phyloP scores from a whole-genome alignment of 192 early-diverging fungal species.

The Funneliformis geosporum region DNA sequence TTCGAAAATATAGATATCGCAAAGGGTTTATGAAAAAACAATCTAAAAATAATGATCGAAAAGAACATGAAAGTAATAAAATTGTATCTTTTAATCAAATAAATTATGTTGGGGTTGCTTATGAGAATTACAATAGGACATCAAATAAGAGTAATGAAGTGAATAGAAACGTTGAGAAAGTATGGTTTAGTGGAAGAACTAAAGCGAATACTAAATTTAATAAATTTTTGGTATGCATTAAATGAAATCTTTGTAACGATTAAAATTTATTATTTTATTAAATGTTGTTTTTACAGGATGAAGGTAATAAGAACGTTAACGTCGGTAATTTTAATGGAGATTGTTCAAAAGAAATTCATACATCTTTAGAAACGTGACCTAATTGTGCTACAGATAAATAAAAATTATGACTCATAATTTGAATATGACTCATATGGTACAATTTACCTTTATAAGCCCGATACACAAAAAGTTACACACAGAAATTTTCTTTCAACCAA shows the following conservation, averaged over 20 bases:
- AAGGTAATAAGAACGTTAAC: background rate
- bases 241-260: background rate
- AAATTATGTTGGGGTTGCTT: background rate
- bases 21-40: background rate
- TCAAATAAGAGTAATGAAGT: background rate
- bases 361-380: background rate
- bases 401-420: too few relatives aligned
- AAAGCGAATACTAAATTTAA: background rate
- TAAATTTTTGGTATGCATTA: background rate
- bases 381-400: too few relatives aligned
- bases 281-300: background rate
- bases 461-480: too few relatives aligned
- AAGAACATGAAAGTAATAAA: background rate
- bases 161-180: background rate
- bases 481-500: too few relatives aligned
- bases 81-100: background rate
- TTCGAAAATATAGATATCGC: background rate
- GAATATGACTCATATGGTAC: too few relatives aligned
- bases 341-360: background rate
- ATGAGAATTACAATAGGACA: background rate
- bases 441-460: too few relatives aligned
- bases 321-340: background rate
- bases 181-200: background rate
- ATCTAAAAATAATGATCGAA: background rate
- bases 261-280: too few relatives aligned